Evolutionary conservation across 108 stramenopile genomes (phyloP), one percentile per base, ranked within the genome.

Genomic region (Cyclotella atomus): DNA sequence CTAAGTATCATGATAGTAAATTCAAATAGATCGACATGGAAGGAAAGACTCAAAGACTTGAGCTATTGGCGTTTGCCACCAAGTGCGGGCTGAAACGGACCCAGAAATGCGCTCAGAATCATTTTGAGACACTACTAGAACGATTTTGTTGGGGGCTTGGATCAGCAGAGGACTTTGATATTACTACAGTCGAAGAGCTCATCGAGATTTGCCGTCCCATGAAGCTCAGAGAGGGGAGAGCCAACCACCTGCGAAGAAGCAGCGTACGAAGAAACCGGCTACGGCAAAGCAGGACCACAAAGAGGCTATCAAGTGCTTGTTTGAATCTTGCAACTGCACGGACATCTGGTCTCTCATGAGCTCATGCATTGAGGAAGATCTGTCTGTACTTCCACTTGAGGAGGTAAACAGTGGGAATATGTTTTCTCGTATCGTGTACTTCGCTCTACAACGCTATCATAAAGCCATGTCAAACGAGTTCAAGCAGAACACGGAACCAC

Each of bases 331-430:
- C 47, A 49, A n/a, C n/a, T 49, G 47, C 47, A 19, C 9, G 47
- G n/a, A 49, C n/a, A n/a, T 49, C 10, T 49, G 47, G 47, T 10
- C 47, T 49, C 47, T 17, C 4, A 49, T 49, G 16, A 49, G 47
- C 47, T 49, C 47, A 4, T 49, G 47, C 47, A 49, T 49, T 19
- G 17, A 49, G n/a, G n/a, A 49, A n/a, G 47, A 49, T 49, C n/a
- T 41, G 38, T 41, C 47, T n/a, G 47, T 10, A n/a, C n/a, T 49
- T n/a, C 47, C 10, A 17, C 47, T 49, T n/a, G 47, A 49, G 4
- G 47, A 49, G 47, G n/a, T 49, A 4, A 49, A 49, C 47, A 49
- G n/a, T 49, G 47, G 47, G 4, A 49, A 10, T 4, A 12, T 49
- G 47, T 49, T 49, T n/a, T n/a, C 16, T n/a, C 9, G 47, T 17